phyloP scores from a whole-genome alignment of 2,329 filamentous ascomycete genomes.

The Aspergillus floridensis region DNA sequence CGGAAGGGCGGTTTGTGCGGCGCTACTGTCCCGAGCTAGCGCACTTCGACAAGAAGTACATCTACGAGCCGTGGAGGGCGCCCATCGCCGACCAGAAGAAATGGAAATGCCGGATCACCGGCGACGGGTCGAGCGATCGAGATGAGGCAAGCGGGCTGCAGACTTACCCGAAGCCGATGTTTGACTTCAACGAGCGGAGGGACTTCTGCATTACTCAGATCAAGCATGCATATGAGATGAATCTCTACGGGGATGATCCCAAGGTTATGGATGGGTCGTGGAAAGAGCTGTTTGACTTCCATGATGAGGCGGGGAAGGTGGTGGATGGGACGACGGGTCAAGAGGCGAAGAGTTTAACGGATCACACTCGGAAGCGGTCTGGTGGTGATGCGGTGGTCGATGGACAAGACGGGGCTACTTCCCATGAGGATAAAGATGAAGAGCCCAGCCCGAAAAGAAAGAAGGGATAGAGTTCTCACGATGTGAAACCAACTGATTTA shows the following conservation, averaged over 20 bases:
- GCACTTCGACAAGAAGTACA: slow-evolving; percentile 63
- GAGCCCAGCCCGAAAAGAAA: neutral
- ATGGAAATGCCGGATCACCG: slow-evolving; percentile 62
- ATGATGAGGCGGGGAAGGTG: neutral
- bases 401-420: neutral
- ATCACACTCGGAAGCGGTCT: neutral
- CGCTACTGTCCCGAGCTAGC: slow-evolving; percentile 66
- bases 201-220: slow-evolving; percentile 63
- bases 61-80: slow-evolving; percentile 78
- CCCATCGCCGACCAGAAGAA: slow-evolving; percentile 65
- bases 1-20: slow-evolving; percentile 60
- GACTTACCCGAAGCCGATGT: slow-evolving; percentile 71
- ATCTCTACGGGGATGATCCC: slow-evolving; percentile 62
- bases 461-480: neutral
- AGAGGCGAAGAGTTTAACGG: neutral
- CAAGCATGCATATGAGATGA: slow-evolving; percentile 67
- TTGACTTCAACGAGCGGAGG: slow-evolving; percentile 66
- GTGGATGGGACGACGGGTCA: neutral
- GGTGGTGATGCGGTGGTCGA: neutral
- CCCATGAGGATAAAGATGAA: neutral
- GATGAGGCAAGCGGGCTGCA: slow-evolving; percentile 45
- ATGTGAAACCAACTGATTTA: neutral
- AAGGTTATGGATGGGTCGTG: slow-evolving; percentile 57
- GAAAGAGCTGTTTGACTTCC: slow-evolving; percentile 46
- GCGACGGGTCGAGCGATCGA: slow-evolving; percentile 45